Percentiles rank a stretch among this genome's conserved stretches.
Evolutionary conservation across 148 eudicot genomes (phyloP).

Genomic region (Pharnaceum exiguum): DNA sequence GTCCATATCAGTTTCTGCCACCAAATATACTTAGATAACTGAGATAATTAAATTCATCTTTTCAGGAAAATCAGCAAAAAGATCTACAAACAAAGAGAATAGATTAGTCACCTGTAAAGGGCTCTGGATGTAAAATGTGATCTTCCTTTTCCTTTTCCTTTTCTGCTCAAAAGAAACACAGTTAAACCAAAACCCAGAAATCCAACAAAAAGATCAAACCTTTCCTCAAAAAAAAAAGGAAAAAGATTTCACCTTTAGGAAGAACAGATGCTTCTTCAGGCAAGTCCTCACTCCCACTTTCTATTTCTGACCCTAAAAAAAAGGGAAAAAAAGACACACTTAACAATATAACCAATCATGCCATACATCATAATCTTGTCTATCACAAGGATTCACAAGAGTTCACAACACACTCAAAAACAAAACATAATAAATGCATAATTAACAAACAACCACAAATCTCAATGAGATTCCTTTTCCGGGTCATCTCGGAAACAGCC

Average conservation of each 20-base stretch:
- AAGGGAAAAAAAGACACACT: not conserved
- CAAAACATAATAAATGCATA: constrained; percentile 4
- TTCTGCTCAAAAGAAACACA: constrained; percentile 10
- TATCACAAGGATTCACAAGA: too few species aligned
- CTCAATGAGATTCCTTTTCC: too few species aligned
- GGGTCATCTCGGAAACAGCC: too few species aligned
- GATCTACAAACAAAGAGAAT: not conserved
- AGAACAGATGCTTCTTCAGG: not conserved
- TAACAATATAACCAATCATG: too few species aligned
- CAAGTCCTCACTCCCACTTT: constrained; percentile 4
- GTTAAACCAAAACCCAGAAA: not conserved
- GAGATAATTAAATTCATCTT: not conserved
- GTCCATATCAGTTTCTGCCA: not conserved
- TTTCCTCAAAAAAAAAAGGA: not conserved
- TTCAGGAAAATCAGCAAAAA: not conserved
- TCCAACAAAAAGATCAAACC: not conserved
- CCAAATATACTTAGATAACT: not conserved
- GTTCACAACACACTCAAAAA: too few species aligned
- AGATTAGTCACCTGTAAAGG: constrained; percentile 6
- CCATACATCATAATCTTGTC: too few species aligned
- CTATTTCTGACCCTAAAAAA: constrained; percentile 6
- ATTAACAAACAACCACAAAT: not conserved
- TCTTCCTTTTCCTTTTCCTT: constrained; percentile 6
- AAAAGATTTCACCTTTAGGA: constrained; percentile 17
- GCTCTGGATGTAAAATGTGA: not conserved